Percentiles rank a stretch among this genome's conserved stretches.
Evolutionary conservation across 176 grass and related monocot genomes (phyloP).

Genomic region (Areca catechu): DNA sequence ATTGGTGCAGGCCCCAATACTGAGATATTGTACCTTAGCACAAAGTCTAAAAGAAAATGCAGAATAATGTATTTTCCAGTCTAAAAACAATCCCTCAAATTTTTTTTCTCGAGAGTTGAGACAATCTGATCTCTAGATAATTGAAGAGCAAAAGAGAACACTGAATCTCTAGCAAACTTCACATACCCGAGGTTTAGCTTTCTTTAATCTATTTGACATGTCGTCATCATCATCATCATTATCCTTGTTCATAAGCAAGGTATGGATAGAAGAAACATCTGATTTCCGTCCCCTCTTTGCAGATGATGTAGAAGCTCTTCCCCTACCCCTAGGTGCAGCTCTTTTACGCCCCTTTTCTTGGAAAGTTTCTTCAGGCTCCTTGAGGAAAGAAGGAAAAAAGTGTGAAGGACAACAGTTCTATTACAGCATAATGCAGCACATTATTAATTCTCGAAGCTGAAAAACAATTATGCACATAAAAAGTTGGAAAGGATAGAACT

Average conservation of each 20-base stretch:
- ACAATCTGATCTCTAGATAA: background rate
- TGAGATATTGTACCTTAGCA: no score
- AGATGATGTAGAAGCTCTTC: conserved; percentile 16
- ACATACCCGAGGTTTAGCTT: conserved; percentile 46
- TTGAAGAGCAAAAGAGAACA: background rate
- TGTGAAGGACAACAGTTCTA: background rate
- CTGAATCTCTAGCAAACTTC: background rate
- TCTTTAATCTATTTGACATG: conserved; percentile 27
- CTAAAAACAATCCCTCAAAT: background rate
- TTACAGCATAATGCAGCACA: no score
- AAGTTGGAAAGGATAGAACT: background rate
- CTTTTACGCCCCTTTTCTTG: conserved; percentile 41
- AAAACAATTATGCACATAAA: background rate
- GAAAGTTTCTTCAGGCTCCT: conserved; percentile 48
- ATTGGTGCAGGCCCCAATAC: no score
- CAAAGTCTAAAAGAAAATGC: no score
- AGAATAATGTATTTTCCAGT: no score
- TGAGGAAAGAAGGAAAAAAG: background rate
- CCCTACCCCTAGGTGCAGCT: conserved; percentile 22
- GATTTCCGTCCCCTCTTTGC: conserved; percentile 53
- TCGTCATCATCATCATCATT: conserved; percentile 53
- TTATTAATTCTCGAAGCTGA: no score
- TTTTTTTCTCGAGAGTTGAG: background rate
- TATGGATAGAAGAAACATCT: conserved; percentile 39
- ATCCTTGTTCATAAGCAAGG: conserved; percentile 21